phyloP scores from a whole-genome alignment of 768 basidiomycete genomes.

The Russula dissimulans region DNA sequence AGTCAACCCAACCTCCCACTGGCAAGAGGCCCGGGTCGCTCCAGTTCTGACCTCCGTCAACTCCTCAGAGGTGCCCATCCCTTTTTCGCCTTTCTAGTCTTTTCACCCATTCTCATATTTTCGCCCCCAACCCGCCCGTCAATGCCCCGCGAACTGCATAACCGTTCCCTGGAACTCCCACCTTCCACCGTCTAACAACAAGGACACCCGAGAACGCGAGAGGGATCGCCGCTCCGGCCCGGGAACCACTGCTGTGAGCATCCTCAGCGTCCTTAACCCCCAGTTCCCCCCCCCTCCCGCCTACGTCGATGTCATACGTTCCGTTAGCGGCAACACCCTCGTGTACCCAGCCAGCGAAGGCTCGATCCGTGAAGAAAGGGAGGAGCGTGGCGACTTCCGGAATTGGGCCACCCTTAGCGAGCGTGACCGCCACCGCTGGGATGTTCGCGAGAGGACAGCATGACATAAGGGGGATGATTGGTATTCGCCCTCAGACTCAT shows the following conservation, averaged over 20 bases:
- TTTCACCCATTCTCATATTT: conserved; percentile 6
- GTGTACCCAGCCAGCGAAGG: conserved; percentile 17
- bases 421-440: conserved; percentile 33
- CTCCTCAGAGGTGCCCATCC: conserved; percentile 22
- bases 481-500: conserved; percentile 26
- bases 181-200: conserved; percentile 15
- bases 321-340: conserved; percentile 26
- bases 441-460: conserved; percentile 32
- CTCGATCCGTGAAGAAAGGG: conserved; percentile 26
- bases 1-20: conserved; percentile 22
- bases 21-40: conserved; percentile 18
- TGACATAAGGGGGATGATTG: conserved; percentile 63
- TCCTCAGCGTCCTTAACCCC: conserved; percentile 57
- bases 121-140: conserved; percentile 29
- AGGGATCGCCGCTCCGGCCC: conserved; percentile 19
- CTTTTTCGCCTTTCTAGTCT: neutral
- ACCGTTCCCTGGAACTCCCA: neutral
- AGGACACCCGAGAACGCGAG: conserved; percentile 23
- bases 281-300: conserved; percentile 24
- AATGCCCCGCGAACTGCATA: conserved; percentile 11
- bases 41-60: conserved; percentile 26
- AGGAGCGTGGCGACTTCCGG: conserved; percentile 49
- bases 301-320: conserved; percentile 16
- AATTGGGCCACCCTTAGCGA: conserved; percentile 26
- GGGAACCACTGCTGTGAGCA: conserved; percentile 32